Evolutionary conservation across 2,329 filamentous ascomycete species (phyloP).

Genomic region (Fusarium sp.): DNA sequence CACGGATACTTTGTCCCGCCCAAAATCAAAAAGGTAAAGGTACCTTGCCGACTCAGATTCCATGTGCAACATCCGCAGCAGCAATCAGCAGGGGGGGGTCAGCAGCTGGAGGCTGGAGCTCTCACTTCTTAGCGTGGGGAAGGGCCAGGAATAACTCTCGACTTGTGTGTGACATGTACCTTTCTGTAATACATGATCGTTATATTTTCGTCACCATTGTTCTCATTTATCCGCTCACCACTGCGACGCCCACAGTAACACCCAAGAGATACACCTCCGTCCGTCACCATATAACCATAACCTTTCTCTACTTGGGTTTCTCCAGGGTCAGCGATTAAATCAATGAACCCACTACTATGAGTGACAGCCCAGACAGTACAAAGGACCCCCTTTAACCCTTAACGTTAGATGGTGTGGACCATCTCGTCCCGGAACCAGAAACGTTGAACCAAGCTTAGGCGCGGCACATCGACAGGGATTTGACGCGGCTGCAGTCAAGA

Average conservation of each 20-base stretch:
- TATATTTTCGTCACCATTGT: constrained; percentile 10
- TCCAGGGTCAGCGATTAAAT: constrained; percentile 20
- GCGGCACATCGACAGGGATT: constrained; percentile 49
- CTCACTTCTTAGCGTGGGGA: constrained; percentile 37
- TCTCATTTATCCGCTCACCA: constrained; percentile 16
- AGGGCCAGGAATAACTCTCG: constrained; percentile 36
- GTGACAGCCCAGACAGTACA: neutral
- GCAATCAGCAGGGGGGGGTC: constrained; percentile 3
- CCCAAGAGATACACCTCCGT: no score
- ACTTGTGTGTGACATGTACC: constrained; percentile 25
- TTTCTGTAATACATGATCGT: constrained; percentile 16
- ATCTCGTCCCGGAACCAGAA: constrained; percentile 42
- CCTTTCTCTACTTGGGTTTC: neutral
- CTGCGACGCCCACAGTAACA: constrained; percentile 5
- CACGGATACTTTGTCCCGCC: constrained; percentile 31
- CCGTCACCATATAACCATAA: neutral
- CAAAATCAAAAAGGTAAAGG: constrained; percentile 24
- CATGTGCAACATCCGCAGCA: constrained; percentile 45
- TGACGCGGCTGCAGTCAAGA: constrained; percentile 44
- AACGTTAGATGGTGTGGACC: constrained; percentile 24
- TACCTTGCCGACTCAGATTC: constrained; percentile 43
- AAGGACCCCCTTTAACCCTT: constrained; percentile 27
- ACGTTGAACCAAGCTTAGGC: constrained; percentile 52
- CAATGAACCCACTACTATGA: constrained; percentile 11
- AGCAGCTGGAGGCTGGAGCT: constrained; percentile 4